Evolutionary conservation across 495 filamentous ascomycete species (phyloP).

Genomic region (Aspergillus funiculosus): DNA sequence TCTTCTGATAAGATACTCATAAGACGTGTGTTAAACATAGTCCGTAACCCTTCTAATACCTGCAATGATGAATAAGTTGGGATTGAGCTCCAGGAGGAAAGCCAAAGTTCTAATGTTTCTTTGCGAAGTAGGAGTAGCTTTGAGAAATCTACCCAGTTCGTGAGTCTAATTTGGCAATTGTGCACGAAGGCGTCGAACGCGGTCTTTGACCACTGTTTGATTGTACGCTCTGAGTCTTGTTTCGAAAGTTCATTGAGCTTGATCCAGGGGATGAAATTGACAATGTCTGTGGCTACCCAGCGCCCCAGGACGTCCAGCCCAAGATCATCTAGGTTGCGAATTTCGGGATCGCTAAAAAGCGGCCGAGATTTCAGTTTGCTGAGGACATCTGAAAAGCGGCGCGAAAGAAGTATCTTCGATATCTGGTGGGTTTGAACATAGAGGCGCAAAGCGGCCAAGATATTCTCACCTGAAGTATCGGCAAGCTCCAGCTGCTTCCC

Average conservation of each 20-base stretch:
- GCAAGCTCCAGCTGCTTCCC: constrained; percentile 46
- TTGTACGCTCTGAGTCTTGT: constrained; percentile 55
- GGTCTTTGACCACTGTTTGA: constrained; percentile 67
- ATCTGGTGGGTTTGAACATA: constrained; percentile 73
- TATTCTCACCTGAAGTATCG: constrained; percentile 36
- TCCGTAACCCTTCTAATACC: constrained; percentile 62
- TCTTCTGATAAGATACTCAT: constrained; percentile 52
- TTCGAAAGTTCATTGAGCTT: constrained; percentile 73
- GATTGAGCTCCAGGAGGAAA: constrained; percentile 43
- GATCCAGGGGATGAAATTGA: constrained; percentile 84
- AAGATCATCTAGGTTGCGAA: constrained; percentile 61
- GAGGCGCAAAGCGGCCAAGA: constrained; percentile 59
- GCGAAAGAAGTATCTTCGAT: constrained; percentile 68
- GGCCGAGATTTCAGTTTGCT: constrained; percentile 60
- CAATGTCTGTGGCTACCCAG: constrained; percentile 80
- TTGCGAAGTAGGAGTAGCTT: constrained; percentile 62
- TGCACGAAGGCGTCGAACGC: constrained; percentile 60
- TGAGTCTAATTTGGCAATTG: constrained; percentile 52
- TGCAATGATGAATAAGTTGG: constrained; percentile 46
- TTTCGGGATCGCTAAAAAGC: constrained; percentile 61
- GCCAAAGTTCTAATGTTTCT: constrained; percentile 69
- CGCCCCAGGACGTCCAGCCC: constrained; percentile 73
- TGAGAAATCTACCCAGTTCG: constrained; percentile 54
- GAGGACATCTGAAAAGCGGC: constrained; percentile 64
- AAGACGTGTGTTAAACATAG: constrained; percentile 60